Evolutionary conservation across 257 asterid species (phyloP).

Genomic region (Nicotiana tomentosiformis): DNA sequence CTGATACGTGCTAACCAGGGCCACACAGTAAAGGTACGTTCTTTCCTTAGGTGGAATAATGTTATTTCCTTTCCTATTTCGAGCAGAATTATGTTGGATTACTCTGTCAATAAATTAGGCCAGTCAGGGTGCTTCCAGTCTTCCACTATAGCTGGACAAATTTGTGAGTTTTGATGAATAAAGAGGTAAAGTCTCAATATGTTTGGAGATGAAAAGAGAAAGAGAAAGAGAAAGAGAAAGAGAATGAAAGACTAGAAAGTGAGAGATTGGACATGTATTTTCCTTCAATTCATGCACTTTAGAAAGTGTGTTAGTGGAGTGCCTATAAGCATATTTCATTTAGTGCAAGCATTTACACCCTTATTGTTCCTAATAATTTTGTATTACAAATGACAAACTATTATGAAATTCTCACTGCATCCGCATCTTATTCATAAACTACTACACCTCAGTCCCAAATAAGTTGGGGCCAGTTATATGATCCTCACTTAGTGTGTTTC

Average conservation of each 20-base stretch:
- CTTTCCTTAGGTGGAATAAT: not conserved
- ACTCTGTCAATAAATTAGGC: not conserved
- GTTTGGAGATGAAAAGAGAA: not conserved
- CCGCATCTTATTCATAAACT: not conserved
- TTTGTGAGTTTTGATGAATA: not conserved
- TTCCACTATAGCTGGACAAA: not conserved
- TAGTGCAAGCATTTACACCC: not conserved
- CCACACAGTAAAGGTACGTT: conserved; percentile 55
- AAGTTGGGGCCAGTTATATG: too few species aligned
- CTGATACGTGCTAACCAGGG: conserved; percentile 96
- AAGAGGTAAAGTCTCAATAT: not conserved
- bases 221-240: not conserved
- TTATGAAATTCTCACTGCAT: not conserved
- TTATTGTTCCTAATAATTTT: not conserved
- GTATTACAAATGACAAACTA: not conserved
- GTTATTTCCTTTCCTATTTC: not conserved
- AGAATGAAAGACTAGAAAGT: not conserved
- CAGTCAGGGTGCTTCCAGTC: not conserved
- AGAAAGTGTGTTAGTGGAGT: not conserved
- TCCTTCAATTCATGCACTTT: not conserved
- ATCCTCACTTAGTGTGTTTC: too few species aligned
- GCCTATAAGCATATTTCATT: not conserved
- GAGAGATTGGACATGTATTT: not conserved
- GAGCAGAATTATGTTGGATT: not conserved
- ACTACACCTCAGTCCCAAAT: too few species aligned